These are phyloP conservation scores for Chlorencoelia australis DNA, from an alignment of 2,329 filamentous ascomycete species.

Conservation along the genomic window DNA sequence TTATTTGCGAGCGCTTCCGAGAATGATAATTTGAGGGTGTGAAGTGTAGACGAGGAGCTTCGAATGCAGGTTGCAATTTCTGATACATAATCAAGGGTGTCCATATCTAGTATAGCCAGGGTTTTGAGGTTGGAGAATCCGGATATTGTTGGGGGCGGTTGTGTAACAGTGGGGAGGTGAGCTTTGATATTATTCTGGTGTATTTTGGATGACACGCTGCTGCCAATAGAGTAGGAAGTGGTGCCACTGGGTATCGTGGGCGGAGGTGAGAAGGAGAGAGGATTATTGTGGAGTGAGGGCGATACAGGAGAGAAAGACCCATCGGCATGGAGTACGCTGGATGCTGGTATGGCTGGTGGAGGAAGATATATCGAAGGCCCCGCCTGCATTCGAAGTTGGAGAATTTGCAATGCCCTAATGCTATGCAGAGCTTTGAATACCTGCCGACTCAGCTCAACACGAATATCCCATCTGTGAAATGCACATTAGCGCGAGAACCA, in stretches of 20 bases:
- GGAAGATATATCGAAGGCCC: conserved; percentile 44
- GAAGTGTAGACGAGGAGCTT: conserved; percentile 44
- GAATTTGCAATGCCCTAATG: conserved; percentile 39
- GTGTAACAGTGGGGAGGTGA: conserved; percentile 2
- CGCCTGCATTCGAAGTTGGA: conserved; percentile 49
- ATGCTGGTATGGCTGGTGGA: conserved; percentile 34
- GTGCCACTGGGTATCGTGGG: no score
- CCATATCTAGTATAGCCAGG: conserved; percentile 49
- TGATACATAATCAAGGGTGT: conserved; percentile 42
- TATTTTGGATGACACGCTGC: conserved; percentile 5
- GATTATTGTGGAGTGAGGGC: background rate
- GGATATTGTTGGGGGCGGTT: conserved; percentile 40
- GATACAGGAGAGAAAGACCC: conserved; percentile 4
- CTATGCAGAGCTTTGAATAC: conserved; percentile 47
- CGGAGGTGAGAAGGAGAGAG: background rate
- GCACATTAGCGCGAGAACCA: conserved; percentile 1
- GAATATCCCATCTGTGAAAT: conserved; percentile 47
- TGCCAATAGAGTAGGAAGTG: conserved; percentile 2
- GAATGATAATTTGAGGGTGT: conserved; percentile 46
- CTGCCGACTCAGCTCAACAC: conserved; percentile 49
- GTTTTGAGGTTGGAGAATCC: conserved; percentile 45
- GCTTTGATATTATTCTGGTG: conserved; percentile 8
- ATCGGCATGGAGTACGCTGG: conserved; percentile 4
- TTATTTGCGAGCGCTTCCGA: conserved; percentile 41
- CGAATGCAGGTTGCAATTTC: conserved; percentile 47